Evolutionary conservation across 2,329 filamentous ascomycete genomes (phyloP).

Genomic region (Cyclaneusma minus): DNA sequence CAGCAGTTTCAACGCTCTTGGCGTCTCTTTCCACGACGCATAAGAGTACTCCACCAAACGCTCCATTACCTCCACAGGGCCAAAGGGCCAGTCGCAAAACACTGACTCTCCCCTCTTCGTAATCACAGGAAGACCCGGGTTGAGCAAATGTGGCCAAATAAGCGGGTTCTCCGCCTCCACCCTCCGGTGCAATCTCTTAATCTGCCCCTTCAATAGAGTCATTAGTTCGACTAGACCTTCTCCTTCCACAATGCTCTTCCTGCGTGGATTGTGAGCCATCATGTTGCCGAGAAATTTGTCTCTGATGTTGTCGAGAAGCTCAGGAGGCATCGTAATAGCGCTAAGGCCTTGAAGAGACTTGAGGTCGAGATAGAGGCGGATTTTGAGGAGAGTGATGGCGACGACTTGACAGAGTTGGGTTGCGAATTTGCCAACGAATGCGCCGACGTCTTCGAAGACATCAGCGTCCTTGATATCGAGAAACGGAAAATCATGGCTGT

Average conservation of each 20-base stretch:
- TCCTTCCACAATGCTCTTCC: slow-evolving; percentile 8
- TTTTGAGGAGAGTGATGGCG: slow-evolving; percentile 20
- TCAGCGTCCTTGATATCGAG: slow-evolving; percentile 24
- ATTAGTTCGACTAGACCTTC: slow-evolving; percentile 8
- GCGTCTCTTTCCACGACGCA: slow-evolving; percentile 13
- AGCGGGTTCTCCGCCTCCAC: slow-evolving; percentile 11
- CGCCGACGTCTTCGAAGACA: slow-evolving; percentile 21
- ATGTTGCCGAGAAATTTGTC: slow-evolving; percentile 10
- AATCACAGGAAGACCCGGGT: slow-evolving; percentile 10
- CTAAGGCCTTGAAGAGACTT: slow-evolving; percentile 13
- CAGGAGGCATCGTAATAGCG: slow-evolving; percentile 11
- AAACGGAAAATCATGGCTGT: slow-evolving; percentile 18
- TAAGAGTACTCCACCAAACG: slow-evolving; percentile 12
- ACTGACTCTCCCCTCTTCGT: slow-evolving; percentile 6
- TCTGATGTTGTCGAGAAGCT: slow-evolving; percentile 16
- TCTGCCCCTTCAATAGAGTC: slow-evolving; percentile 11
- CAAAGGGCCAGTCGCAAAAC: no score
- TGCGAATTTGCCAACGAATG: slow-evolving; percentile 5
- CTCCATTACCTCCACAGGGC: slow-evolving; percentile 12
- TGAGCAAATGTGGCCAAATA: slow-evolving; percentile 14
- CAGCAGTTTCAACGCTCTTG: slow-evolving; percentile 13
- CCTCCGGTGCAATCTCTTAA: slow-evolving; percentile 10
- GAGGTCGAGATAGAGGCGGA: slow-evolving; percentile 20
- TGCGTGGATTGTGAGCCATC: slow-evolving; percentile 9
- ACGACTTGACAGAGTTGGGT: slow-evolving; percentile 10